Percentiles rank a stretch among this genome's conserved stretches.
These are phyloP conservation scores for Coemansia sp. DNA, from an alignment of 192 early-diverging fungal species.

Conservation along the genomic window DNA sequence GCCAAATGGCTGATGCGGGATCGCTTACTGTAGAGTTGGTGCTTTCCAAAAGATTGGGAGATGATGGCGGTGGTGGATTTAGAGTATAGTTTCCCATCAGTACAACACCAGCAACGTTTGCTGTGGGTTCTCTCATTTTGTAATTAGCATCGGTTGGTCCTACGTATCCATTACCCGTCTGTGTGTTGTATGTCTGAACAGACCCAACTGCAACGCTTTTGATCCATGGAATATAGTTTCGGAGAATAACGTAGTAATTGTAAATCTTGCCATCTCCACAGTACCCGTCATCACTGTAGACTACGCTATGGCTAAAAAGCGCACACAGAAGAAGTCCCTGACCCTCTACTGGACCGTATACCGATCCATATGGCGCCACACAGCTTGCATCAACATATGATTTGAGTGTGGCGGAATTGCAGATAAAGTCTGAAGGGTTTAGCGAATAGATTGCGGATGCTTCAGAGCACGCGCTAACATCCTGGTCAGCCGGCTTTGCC, in stretches of 20 bases:
- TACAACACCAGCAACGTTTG: neutral
- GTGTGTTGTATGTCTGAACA: conserved; percentile 4
- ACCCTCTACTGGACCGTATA: neutral
- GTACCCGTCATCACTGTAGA: conserved; percentile 11
- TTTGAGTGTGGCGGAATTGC: neutral
- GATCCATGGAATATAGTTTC: conserved; percentile 36
- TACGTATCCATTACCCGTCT: conserved; percentile 1
- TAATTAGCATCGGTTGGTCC: conserved; percentile 1
- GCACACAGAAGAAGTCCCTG: neutral
- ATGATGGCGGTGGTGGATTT: neutral
- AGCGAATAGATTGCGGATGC: conserved; percentile 8
- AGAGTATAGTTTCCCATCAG: conserved; percentile 5
- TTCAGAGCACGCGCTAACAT: neutral
- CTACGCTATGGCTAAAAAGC: conserved; percentile 10
- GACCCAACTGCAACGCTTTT: neutral
- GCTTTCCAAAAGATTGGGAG: neutral
- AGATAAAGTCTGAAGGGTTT: neutral
- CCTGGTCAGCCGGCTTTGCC: neutral
- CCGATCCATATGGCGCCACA: conserved; percentile 5
- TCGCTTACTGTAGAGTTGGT: neutral
- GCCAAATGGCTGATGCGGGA: too few relatives aligned
- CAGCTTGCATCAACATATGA: neutral
- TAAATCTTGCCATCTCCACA: conserved; percentile 15
- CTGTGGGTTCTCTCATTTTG: conserved; percentile 4
- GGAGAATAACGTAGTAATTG: conserved; percentile 30